Evolutionary conservation across 2,329 filamentous ascomycete species (phyloP).

Genomic region (Beauveria varroae): DNA sequence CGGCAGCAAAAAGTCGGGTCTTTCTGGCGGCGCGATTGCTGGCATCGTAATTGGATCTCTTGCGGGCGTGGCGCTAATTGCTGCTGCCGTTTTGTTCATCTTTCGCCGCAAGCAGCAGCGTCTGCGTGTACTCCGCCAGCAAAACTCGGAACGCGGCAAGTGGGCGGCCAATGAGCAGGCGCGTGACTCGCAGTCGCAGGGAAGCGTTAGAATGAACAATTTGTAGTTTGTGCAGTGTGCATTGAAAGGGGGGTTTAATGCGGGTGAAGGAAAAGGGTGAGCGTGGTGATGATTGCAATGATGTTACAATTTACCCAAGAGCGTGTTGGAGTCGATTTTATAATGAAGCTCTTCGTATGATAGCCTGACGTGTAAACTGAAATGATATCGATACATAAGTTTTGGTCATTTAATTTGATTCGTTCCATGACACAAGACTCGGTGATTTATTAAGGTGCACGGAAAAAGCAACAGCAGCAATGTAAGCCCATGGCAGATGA

Average conservation of each 20-base stretch:
- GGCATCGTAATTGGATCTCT: conserved; percentile 67
- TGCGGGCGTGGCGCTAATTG: conserved; percentile 52
- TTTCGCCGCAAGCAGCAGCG: conserved; percentile 25
- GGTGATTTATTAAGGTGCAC: too few species aligned
- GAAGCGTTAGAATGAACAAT: conserved; percentile 11
- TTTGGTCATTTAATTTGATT: neutral
- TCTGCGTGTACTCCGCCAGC: conserved; percentile 17
- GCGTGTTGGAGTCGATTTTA: neutral
- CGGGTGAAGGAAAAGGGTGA: too few species aligned
- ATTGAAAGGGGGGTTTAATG: neutral
- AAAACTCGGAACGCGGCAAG: conserved; percentile 18
- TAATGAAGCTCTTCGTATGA: neutral
- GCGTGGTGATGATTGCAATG: neutral
- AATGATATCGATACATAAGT: neutral
- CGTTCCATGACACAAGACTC: too few species aligned
- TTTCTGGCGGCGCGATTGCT: conserved; percentile 65
- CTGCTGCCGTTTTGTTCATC: conserved; percentile 53
- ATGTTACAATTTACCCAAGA: neutral
- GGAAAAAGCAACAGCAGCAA: too few species aligned
- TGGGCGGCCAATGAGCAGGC: conserved; percentile 20
- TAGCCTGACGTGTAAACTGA: neutral
- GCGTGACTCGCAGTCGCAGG: conserved; percentile 16
- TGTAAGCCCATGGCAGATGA: too few species aligned
- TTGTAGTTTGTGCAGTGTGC: neutral
- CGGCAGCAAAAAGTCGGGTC: conserved; percentile 21